Percentiles rank a stretch among this genome's conserved stretches.
phyloP scores from a whole-genome alignment of 2,329 filamentous ascomycete species.

The Talaromyces marneffei region DNA sequence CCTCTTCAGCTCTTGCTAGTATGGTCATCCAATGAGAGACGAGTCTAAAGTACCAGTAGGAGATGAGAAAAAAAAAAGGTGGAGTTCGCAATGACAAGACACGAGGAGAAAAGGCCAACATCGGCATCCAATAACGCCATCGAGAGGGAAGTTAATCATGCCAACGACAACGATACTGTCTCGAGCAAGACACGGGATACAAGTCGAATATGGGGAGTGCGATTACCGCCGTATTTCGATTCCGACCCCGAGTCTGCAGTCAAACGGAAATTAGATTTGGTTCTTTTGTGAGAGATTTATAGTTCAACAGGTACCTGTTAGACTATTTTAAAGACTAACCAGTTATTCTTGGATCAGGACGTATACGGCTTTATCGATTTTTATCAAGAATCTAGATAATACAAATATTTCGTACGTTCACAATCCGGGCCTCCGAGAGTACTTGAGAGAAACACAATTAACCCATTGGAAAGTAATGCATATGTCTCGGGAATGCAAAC shows the following conservation, averaged over 20 bases:
- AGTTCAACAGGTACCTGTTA: neutral
- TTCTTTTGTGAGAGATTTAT: neutral
- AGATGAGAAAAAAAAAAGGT: too few relatives aligned
- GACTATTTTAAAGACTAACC: neutral
- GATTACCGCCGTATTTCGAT: neutral
- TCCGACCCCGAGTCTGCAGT: neutral
- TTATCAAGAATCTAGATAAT: constrained; percentile 8
- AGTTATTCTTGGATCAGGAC: neutral
- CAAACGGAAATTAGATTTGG: constrained; percentile 1
- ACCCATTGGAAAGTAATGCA: neutral
- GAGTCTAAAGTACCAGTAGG: neutral
- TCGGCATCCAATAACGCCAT: neutral
- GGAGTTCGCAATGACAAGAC: neutral
- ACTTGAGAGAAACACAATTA: neutral
- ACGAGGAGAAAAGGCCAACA: neutral
- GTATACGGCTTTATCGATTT: neutral
- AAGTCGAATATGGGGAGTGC: neutral
- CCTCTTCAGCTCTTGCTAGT: too few relatives aligned
- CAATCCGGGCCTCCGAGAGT: too few relatives aligned
- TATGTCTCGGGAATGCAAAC: constrained; percentile 6
- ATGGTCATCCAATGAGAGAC: neutral
- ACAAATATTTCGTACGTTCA: constrained; percentile 5
- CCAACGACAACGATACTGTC: neutral
- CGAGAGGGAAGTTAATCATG: neutral
- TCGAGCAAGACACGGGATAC: neutral